A percentile compares a stretch with the other conserved stretches of the same genome.
Evolutionary conservation across 1,284 basidiomycete genomes (phyloP).

Genomic region (Lentinula novae-zelandiae): DNA sequence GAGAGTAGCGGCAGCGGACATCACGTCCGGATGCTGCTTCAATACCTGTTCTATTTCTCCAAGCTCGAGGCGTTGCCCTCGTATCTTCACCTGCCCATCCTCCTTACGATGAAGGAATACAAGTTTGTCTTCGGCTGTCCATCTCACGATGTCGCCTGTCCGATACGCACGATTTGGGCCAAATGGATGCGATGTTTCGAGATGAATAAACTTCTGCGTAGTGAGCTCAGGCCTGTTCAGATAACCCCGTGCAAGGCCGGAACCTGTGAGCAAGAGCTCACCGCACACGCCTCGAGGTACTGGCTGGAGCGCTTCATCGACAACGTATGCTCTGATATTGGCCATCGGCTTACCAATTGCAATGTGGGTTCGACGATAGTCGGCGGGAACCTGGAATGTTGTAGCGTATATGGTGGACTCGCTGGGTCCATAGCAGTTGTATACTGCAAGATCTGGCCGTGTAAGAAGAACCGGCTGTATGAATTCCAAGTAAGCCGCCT

Average conservation of each 20-base stretch:
- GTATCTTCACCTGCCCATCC: constrained; percentile 16
- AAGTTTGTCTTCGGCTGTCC: background rate
- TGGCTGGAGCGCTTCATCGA: background rate
- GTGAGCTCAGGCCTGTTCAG: background rate
- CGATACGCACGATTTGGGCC: background rate
- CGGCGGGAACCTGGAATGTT: background rate
- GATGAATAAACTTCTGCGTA: background rate
- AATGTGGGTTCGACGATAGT: background rate
- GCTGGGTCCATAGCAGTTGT: constrained; percentile 5
- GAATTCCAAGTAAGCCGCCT: background rate
- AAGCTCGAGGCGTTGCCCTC: constrained; percentile 10
- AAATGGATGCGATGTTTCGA: background rate
- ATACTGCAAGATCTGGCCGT: background rate
- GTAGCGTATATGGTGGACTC: constrained; percentile 5
- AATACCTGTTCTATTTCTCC: background rate
- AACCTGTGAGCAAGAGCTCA: background rate
- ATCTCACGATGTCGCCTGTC: constrained; percentile 4
- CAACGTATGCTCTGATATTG: background rate
- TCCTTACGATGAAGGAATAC: background rate
- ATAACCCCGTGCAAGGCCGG: constrained; percentile 3
- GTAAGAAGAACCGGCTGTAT: background rate
- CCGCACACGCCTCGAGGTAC: background rate
- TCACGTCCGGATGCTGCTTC: background rate
- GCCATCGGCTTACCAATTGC: background rate
- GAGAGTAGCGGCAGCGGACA: background rate